Evolutionary conservation across 1,284 basidiomycete genomes (phyloP), one percentile per base, ranked within the genome.

Genomic region (Anthracocystis panici-leucophaei): DNA sequence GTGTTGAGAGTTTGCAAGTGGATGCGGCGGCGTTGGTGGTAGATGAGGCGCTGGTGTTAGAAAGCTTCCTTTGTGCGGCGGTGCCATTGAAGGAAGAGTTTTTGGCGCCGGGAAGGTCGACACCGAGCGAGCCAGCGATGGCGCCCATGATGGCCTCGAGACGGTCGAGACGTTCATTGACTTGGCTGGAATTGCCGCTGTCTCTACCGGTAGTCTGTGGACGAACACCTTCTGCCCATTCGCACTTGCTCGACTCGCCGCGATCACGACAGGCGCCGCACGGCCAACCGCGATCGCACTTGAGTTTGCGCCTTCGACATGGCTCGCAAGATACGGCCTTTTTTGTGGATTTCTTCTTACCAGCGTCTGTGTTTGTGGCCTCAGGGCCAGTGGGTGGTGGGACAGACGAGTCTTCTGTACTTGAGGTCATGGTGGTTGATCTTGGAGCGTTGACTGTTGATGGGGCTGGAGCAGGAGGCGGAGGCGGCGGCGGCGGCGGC

Each of bases 281-380:
- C 25, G 77, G 77, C 73, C 73, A 79, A 8, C 77, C 77, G 3
- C 77, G 77, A 54, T 79, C 77, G 31, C 75, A 82, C 49, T 82
- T 82, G 55, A 82, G 79, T 51, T 82, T 82, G 18, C 81, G 65
- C 9, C 81, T 60, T 31, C 80, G 74, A 64, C 80, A 81, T 29
- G 77, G 56, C 23, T 82, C 79, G 65, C 80, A 82, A 44, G 79
- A 81, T 31, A 79, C 79, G 44, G 80, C 80, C 41, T 82, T 82
- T 29, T 80, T 80, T 8, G 75, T 78, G 0, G 78, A 70, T 44
- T 80, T 82, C 44, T 65, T 75, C 61, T 67, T 71, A 18, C 45
- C n/a, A 5, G 63, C 31, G n/a, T 70, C 59, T 45, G 51, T 45
- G 23, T 14, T 44, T 14, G 46, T 21, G n/a, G 63, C n/a, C 14